phyloP scores from a whole-genome alignment of 1,284 basidiomycete genomes.

The Cutaneotrichosporon mucoides region DNA sequence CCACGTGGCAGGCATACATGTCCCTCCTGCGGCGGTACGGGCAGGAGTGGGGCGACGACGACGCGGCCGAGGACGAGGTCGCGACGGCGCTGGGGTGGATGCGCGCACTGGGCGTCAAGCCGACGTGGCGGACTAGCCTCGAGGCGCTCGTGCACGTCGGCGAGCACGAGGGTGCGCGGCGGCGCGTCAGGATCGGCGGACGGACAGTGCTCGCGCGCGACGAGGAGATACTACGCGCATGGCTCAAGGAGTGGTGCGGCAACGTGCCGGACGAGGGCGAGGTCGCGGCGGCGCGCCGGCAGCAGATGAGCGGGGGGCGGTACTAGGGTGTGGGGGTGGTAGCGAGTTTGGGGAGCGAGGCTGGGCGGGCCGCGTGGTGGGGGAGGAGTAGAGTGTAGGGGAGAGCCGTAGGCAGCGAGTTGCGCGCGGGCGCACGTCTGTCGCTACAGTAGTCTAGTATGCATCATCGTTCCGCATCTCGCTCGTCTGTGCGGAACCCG shows the following conservation, averaged over 20 bases:
- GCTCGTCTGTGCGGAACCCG: too few species aligned
- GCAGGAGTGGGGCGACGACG: constrained; percentile 28
- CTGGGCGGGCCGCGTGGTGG: neutral
- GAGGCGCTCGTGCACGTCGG: constrained; percentile 65
- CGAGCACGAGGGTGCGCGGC: constrained; percentile 62
- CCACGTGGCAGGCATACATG: constrained; percentile 62
- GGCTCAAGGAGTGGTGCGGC: constrained; percentile 68
- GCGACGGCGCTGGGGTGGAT: constrained; percentile 70
- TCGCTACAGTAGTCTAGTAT: too few species aligned
- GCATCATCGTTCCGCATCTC: too few species aligned
- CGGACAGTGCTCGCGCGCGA: constrained; percentile 39
- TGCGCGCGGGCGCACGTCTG: too few species aligned
- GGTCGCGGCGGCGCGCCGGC: constrained; percentile 21
- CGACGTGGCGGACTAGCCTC: constrained; percentile 58
- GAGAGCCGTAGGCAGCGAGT: too few species aligned
- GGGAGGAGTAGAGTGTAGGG: too few species aligned
- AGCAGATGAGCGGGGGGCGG: neutral
- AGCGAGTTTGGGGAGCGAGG: too few species aligned
- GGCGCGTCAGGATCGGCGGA: constrained; percentile 54
- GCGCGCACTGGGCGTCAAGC: constrained; percentile 58
- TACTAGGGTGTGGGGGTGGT: too few species aligned
- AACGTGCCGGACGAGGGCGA: constrained; percentile 54
- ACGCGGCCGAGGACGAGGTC: neutral
- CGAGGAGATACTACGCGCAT: constrained; percentile 56
- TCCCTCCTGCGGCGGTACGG: constrained; percentile 58